phyloP scores from a whole-genome alignment of 768 basidiomycete species.

The Collybia sp. region DNA sequence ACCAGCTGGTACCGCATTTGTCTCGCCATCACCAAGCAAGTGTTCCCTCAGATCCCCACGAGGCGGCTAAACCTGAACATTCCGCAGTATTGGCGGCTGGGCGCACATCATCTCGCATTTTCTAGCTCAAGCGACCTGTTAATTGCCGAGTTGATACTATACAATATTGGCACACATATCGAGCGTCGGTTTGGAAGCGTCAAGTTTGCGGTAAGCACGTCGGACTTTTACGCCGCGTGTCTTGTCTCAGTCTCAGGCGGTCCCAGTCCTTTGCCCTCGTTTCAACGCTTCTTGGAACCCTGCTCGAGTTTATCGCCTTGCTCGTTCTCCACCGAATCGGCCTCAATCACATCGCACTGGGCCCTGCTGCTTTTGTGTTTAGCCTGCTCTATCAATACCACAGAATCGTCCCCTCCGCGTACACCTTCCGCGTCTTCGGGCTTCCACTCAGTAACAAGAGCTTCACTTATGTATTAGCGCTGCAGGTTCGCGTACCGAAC shows the following conservation, averaged over 20 bases:
- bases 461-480: conserved; percentile 64
- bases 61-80: conserved; percentile 26
- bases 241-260: conserved; percentile 6
- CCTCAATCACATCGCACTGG: conserved; percentile 70
- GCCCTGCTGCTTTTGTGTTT: conserved; percentile 74
- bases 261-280: conserved; percentile 74
- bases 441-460: conserved; percentile 73
- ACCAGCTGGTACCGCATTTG: conserved; percentile 79
- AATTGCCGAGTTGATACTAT: conserved; percentile 68
- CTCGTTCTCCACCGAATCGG: conserved; percentile 63
- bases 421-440: conserved; percentile 74
- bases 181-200: conserved; percentile 85
- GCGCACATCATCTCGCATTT: conserved; percentile 70
- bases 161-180: conserved; percentile 62
- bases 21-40: conserved; percentile 85
- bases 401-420: conserved; percentile 70
- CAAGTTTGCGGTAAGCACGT: conserved; percentile 72
- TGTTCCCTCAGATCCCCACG: conserved; percentile 6
- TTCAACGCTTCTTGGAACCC: conserved; percentile 59
- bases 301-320: conserved; percentile 62
- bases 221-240: not conserved
- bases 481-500: conserved; percentile 47
- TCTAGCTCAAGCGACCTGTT: conserved; percentile 85
- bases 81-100: conserved; percentile 79
- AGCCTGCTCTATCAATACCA: conserved; percentile 81